These are phyloP conservation scores for Cordyceps cicadae DNA, from an alignment of 2,329 filamentous ascomycete genomes.

Conservation along the genomic window DNA sequence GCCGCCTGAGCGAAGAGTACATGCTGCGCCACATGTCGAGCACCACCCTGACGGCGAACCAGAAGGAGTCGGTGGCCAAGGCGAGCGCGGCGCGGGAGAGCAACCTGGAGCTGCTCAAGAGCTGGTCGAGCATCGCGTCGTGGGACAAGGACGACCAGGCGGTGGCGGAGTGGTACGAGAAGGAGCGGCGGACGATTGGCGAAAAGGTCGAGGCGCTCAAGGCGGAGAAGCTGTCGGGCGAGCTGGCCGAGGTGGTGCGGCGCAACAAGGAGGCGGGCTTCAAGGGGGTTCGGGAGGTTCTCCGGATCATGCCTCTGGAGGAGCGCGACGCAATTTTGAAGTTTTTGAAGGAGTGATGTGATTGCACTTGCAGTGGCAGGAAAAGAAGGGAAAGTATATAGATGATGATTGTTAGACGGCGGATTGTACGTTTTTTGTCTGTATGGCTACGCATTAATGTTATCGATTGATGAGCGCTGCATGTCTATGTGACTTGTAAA, in stretches of 20 bases:
- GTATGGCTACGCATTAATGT: conserved; percentile 2
- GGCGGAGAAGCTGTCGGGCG: conserved; percentile 54
- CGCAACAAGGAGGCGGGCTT: conserved; percentile 58
- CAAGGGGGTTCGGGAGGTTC: conserved; percentile 77
- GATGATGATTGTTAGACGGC: conserved; percentile 4
- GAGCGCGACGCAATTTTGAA: conserved; percentile 79
- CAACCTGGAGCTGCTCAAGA: conserved; percentile 67
- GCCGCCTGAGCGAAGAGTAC: conserved; percentile 93
- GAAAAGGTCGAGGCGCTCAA: conserved; percentile 80
- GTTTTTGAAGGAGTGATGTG: conserved; percentile 41
- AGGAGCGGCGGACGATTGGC: conserved; percentile 75
- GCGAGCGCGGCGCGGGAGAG: conserved; percentile 49
- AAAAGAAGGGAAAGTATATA: not conserved
- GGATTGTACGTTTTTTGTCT: not conserved
- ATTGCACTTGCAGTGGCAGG: not conserved
- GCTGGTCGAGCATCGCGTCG: conserved; percentile 71
- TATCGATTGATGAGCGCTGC: not conserved
- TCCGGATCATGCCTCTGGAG: conserved; percentile 77
- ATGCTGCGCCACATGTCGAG: conserved; percentile 80
- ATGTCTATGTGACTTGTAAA: not conserved
- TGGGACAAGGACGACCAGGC: conserved; percentile 73
- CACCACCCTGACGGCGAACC: conserved; percentile 24
- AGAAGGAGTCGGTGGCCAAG: conserved; percentile 29
- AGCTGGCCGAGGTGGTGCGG: conserved; percentile 38
- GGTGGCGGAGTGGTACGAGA: conserved; percentile 92